Evolutionary conservation across 306 rosid species (phyloP).

Genomic region (Canavalia gladiata): DNA sequence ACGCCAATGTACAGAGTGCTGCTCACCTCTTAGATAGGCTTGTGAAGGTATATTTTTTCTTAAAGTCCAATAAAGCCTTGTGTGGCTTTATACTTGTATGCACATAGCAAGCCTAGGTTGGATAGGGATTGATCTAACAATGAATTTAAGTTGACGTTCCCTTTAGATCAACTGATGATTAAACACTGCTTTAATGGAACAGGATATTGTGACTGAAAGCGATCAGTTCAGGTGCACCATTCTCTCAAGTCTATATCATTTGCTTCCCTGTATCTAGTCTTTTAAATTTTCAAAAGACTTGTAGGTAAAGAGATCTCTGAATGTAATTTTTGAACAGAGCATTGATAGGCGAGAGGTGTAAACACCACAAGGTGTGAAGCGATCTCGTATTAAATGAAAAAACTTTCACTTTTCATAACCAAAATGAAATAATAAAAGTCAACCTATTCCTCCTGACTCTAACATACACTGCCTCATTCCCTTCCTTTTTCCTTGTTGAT

Average conservation of each 20-base stretch:
- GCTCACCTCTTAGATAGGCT: slow-evolving; percentile 98
- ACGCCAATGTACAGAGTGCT: slow-evolving; percentile 96
- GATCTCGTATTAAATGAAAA: slow-evolving; percentile 41
- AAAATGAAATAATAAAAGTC: slow-evolving; percentile 5
- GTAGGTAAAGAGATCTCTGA: slow-evolving; percentile 43
- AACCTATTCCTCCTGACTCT: not conserved
- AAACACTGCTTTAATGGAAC: slow-evolving; percentile 59
- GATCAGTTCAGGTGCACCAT: slow-evolving; percentile 94
- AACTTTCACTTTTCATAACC: slow-evolving; percentile 38
- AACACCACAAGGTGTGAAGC: slow-evolving; percentile 46
- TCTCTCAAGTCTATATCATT: slow-evolving; percentile 43
- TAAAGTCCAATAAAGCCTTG: slow-evolving; percentile 28
- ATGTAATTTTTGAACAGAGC: slow-evolving; percentile 37
- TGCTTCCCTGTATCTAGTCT: slow-evolving; percentile 41
- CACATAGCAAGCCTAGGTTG: slow-evolving; percentile 10
- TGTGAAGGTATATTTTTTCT: slow-evolving; percentile 74
- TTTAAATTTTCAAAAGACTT: slow-evolving; percentile 38
- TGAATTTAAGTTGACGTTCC: slow-evolving; percentile 36
- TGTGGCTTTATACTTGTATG: slow-evolving; percentile 2
- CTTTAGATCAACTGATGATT: slow-evolving; percentile 49
- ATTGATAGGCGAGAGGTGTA: slow-evolving; percentile 32
- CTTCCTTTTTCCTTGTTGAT: slow-evolving; percentile 42
- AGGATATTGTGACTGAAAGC: slow-evolving; percentile 99
- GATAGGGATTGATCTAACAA: slow-evolving; percentile 39
- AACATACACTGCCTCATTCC: slow-evolving; percentile 37